phyloP scores from a whole-genome alignment of 1,284 basidiomycete species.

The Ustilago shanxiensis region DNA sequence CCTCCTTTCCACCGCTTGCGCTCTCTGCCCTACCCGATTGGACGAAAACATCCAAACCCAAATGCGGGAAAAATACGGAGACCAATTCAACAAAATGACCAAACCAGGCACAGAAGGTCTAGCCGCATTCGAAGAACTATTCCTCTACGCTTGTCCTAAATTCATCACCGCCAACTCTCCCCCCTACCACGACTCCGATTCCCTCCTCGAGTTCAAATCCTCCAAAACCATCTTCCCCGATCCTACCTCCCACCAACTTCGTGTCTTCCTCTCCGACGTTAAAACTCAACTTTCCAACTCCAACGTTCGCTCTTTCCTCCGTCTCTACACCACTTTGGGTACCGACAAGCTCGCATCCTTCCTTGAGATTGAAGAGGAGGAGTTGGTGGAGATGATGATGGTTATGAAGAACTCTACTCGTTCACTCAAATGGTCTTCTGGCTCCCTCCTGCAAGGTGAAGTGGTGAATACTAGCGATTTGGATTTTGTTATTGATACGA shows the following conservation, averaged over 20 bases:
- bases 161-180: slow-evolving; percentile 91
- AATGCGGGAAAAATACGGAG: slow-evolving; percentile 91
- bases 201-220: slow-evolving; percentile 75
- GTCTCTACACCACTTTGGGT: slow-evolving; percentile 93
- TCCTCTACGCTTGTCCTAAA: slow-evolving; percentile 93
- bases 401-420: slow-evolving; percentile 85
- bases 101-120: slow-evolving; percentile 78
- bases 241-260: slow-evolving; percentile 85
- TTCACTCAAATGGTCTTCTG: slow-evolving; percentile 78
- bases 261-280: slow-evolving; percentile 85
- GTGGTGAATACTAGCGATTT: slow-evolving; percentile 90
- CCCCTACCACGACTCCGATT: slow-evolving; percentile 85
- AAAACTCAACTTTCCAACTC: slow-evolving; percentile 82
- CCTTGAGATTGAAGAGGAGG: slow-evolving; percentile 87
- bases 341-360: slow-evolving; percentile 91
- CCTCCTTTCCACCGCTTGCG: slow-evolving; percentile 90
- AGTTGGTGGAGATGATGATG: slow-evolving; percentile 96
- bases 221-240: slow-evolving; percentile 74
- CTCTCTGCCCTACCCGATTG: slow-evolving; percentile 85
- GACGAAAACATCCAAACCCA: slow-evolving; percentile 95
- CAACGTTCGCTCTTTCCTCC: slow-evolving; percentile 89
- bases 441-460: slow-evolving; percentile 82
- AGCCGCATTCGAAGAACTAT: slow-evolving; percentile 91
- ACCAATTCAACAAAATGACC: slow-evolving; percentile 86
- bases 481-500: slow-evolving; percentile 93